phyloP scores from a whole-genome alignment of 176 grass and related monocot genomes.

The Lolium rigidum region DNA sequence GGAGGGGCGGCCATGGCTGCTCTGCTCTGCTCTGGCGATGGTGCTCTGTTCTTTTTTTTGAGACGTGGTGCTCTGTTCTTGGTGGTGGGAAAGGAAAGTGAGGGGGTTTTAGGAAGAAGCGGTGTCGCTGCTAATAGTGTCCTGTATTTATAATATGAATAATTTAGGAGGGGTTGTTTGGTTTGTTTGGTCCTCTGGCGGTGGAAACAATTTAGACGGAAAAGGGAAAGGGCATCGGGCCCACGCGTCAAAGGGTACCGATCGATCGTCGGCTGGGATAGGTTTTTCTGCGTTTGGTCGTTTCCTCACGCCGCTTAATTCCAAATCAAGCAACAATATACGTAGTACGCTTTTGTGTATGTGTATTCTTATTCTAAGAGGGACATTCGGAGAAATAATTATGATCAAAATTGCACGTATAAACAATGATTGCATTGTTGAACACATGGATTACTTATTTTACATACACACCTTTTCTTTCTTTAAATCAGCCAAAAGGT shows the following conservation, averaged over 20 bases:
- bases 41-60: too few relatives aligned
- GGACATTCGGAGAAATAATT: too few relatives aligned
- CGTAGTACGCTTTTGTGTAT: too few relatives aligned
- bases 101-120: not conserved
- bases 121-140: not conserved
- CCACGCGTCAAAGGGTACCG: not conserved
- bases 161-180: not conserved
- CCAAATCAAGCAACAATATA: too few relatives aligned
- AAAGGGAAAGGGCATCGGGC: not conserved
- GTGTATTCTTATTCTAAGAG: too few relatives aligned
- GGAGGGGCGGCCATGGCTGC: not conserved
- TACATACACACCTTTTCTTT: too few relatives aligned
- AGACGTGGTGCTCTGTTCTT: too few relatives aligned
- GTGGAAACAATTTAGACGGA: not conserved
- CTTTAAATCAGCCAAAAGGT: too few relatives aligned
- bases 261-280: not conserved
- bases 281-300: not conserved
- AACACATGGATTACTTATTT: too few relatives aligned
- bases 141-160: not conserved
- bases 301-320: not conserved
- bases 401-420: too few relatives aligned
- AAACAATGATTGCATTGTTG: too few relatives aligned
- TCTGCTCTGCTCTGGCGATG: not conserved
- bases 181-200: not conserved
- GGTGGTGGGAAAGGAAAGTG: not conserved